Evolutionary conservation across 2,329 filamentous ascomycete genomes (phyloP).

Genomic region (Moelleriella libera): DNA sequence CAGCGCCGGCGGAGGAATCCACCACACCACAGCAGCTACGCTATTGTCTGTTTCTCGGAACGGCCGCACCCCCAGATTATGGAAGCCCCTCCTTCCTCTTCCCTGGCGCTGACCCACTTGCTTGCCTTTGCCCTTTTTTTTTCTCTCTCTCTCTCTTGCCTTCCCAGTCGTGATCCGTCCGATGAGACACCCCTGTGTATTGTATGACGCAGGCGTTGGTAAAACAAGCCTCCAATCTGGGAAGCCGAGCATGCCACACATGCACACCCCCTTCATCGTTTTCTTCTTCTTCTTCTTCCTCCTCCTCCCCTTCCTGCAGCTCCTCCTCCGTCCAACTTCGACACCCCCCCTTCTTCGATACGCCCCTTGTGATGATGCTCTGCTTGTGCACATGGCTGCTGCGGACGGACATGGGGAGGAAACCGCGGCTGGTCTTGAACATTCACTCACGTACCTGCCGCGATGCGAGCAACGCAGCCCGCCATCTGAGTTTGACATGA

Average conservation of each 20-base stretch:
- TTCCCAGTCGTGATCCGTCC: slow-evolving; percentile 15
- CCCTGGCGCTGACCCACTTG: too few species aligned
- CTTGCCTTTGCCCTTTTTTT: too few species aligned
- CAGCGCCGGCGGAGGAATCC: neutral
- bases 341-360: neutral
- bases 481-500: neutral
- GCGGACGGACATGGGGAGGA: neutral
- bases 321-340: neutral
- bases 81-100: slow-evolving; percentile 3
- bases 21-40: slow-evolving; percentile 3
- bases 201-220: slow-evolving; percentile 5
- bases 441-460: too few species aligned
- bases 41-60: slow-evolving; percentile 12
- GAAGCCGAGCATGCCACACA: neutral
- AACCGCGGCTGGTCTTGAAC: neutral
- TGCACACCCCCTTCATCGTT: too few species aligned
- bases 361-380: neutral
- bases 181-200: slow-evolving; percentile 18
- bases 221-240: neutral
- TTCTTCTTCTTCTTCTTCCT: too few species aligned
- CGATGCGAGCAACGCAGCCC: too few species aligned
- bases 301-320: neutral
- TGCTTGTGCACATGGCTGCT: neutral
- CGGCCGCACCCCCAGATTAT: slow-evolving; percentile 7
- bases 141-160: slow-evolving; percentile 4